A percentile compares a stretch with the other conserved stretches of the same genome.
These are phyloP conservation scores for Starmera quercuum DNA, from an alignment of 805 yeast species.

Conservation along the genomic window DNA sequence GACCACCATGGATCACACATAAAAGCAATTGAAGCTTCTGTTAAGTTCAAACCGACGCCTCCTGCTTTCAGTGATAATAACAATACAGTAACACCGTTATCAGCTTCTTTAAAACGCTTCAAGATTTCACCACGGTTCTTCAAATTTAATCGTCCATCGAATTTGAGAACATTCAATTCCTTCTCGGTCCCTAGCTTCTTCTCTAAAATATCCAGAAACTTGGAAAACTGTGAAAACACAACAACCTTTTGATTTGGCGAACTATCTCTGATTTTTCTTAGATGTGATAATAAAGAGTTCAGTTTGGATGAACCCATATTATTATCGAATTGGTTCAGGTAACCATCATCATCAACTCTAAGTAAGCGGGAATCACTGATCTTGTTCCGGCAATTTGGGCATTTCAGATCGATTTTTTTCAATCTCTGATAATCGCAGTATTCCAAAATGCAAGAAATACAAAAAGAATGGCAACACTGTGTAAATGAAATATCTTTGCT, in stretches of 20 bases:
- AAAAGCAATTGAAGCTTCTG: constrained; percentile 77
- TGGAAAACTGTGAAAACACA: constrained; percentile 86
- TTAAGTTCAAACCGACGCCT: constrained; percentile 86
- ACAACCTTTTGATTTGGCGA: constrained; percentile 67
- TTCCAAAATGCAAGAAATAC: constrained; percentile 63
- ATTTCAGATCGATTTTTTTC: constrained; percentile 31
- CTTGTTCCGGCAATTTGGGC: constrained; percentile 69
- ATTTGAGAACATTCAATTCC: constrained; percentile 53
- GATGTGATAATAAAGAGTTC: constrained; percentile 55
- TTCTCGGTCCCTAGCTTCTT: constrained; percentile 41
- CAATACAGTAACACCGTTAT: constrained; percentile 37
- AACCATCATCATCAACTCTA: constrained; percentile 18
- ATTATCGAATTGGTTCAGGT: constrained; percentile 18
- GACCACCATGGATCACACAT: constrained; percentile 99
- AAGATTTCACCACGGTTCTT: constrained; percentile 58
- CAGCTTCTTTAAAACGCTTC: constrained; percentile 39
- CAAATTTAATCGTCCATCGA: constrained; percentile 75
- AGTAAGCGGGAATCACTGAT: constrained; percentile 42
- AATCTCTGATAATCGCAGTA: constrained; percentile 63
- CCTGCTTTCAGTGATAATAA: constrained; percentile 83
- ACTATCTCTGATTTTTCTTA: constrained; percentile 44
- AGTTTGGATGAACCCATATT: constrained; percentile 59
- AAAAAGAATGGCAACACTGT: constrained; percentile 76
- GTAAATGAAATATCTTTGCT: constrained; percentile 50
- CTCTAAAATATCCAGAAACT: constrained; percentile 70